Evolutionary conservation across 345 rosid species (phyloP), one percentile per base, ranked within the genome.

Genomic region (Euclidium syriacum): DNA sequence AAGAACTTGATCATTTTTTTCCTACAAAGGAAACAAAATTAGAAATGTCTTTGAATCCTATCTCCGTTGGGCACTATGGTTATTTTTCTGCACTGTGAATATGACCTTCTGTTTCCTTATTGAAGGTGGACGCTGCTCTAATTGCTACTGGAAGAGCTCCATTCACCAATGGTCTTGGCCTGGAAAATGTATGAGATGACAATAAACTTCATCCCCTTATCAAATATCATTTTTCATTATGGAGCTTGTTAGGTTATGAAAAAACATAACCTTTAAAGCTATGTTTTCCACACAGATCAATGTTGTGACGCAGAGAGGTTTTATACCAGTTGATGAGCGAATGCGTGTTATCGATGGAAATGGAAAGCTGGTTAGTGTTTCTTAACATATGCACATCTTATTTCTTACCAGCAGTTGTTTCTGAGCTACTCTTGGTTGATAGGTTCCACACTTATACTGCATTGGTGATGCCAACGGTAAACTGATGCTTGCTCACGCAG

Each of bases 61-160:
- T n/a, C n/a, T n/a, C n/a, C n/a, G n/a, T n/a, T n/a, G n/a, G n/a
- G n/a, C n/a, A 39, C 59, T 4, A 55, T 55, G 55, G n/a, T n/a
- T 42, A 26, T 19, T n/a, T 41, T 53, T 36, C 25, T 22, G 30
- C 47, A 4, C 29, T 70, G 24, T 57, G 56, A 34, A 24, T 54
- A 32, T 48, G 41, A 25, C 20, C 44, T 68, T 73, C 35, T 44
- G 60, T 57, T 62, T 30, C 52, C 57, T 49, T 58, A 73, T 16
- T 67, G n/a, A n/a, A 94, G 99, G 95, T 90, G 47, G 97, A 94
- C 79, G 88, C 97, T 20, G 99, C 99, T 68, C 73, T 94, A 26
- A 94, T 94, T 79, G 99, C 99, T 25, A 94, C 99, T 50, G 99
- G 99, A 74, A 80, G 99, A 75, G 99, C 99, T 62, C 99, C 99